Evolutionary conservation across 2,329 filamentous ascomycete genomes (phyloP).

Genomic region (Fusarium oligoseptatum): DNA sequence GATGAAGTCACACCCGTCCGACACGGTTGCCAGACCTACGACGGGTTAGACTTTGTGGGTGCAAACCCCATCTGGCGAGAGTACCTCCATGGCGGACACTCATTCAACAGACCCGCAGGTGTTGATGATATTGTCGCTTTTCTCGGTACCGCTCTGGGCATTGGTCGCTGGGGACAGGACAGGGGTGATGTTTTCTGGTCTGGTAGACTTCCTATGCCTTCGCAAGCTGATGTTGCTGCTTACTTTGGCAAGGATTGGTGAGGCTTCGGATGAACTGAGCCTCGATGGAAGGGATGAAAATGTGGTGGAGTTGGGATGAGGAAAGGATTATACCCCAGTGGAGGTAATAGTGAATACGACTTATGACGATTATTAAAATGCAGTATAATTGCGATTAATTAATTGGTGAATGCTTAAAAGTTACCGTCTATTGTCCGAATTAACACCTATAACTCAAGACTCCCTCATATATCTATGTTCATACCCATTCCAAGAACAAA

Average conservation of each 20-base stretch:
- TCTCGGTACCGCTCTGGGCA: slow-evolving; percentile 29
- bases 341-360: neutral
- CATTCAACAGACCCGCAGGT: slow-evolving; percentile 59
- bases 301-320: neutral
- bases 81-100: slow-evolving; percentile 59
- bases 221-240: neutral
- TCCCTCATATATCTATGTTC: neutral
- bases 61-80: slow-evolving; percentile 56
- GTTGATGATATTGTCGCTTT: slow-evolving; percentile 58
- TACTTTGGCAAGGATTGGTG: neutral
- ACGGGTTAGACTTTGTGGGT: slow-evolving; percentile 54
- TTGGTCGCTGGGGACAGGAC: neutral
- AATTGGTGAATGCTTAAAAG: neutral
- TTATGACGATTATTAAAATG: neutral
- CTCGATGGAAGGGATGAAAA: neutral
- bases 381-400: neutral
- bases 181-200: neutral
- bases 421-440: neutral
- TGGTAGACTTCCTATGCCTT: neutral
- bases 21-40: slow-evolving; percentile 52
- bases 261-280: neutral
- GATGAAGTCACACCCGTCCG: slow-evolving; percentile 56
- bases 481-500: neutral
- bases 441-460: neutral
- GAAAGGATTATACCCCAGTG: neutral